Conservation (phyloP, 768 basidiomycete genomes). For the Russula griseocarnosa region DNA sequence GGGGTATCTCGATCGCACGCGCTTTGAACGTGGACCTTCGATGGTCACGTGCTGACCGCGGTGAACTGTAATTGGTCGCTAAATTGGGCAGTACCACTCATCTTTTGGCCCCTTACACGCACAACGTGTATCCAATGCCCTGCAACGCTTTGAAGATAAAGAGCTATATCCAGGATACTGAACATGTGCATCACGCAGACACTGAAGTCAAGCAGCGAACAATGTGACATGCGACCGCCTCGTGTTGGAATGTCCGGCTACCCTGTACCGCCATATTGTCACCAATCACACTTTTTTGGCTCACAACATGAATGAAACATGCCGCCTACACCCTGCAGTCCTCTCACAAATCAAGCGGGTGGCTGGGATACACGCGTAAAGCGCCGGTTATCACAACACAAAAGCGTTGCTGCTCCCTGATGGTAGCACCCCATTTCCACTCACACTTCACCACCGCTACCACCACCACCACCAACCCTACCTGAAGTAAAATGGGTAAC, state of each 20-base stretch:
- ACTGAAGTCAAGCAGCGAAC: background rate
- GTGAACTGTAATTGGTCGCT: too few relatives aligned
- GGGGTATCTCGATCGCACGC: background rate
- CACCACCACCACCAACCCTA: background rate
- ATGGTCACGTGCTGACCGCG: background rate
- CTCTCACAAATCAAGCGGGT: conserved; percentile 16
- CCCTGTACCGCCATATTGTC: conserved; percentile 12
- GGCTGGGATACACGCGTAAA: conserved; percentile 15
- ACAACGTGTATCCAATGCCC: conserved; percentile 9
- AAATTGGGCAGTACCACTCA: background rate
- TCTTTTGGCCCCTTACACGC: background rate
- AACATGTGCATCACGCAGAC: conserved; percentile 21
- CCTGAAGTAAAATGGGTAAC: conserved; percentile 26
- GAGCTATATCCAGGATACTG: background rate
- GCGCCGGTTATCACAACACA: conserved; percentile 17
- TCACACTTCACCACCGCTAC: conserved; percentile 3
- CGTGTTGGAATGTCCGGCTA: conserved; percentile 17
- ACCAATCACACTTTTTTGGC: conserved; percentile 20
- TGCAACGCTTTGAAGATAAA: conserved; percentile 7
- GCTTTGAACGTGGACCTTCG: background rate
- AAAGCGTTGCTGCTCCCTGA: conserved; percentile 12
- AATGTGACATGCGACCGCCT: conserved; percentile 20
- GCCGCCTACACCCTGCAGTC: conserved; percentile 24
- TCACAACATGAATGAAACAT: conserved; percentile 17
- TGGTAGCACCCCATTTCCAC: conserved; percentile 3